Conservation (phyloP, 805 yeast genomes). For the Lipomyces sp. region DNA sequence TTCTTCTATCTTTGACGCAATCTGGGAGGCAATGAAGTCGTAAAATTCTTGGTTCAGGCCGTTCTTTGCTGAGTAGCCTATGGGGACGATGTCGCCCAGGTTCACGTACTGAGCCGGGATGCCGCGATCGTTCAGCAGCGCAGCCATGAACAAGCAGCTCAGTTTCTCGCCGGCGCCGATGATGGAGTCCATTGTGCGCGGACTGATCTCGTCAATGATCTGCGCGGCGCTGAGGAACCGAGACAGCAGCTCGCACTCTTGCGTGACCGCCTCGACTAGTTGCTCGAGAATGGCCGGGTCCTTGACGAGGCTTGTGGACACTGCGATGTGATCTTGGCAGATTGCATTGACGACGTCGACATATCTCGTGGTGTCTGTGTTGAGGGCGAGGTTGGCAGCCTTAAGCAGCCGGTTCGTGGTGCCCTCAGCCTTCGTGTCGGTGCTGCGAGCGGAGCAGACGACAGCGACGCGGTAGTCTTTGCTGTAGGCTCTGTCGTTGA, state of each 20-base stretch:
- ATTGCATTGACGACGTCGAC: constrained; percentile 59
- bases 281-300: constrained; percentile 46
- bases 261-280: constrained; percentile 56
- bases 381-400: constrained; percentile 65
- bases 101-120: constrained; percentile 74
- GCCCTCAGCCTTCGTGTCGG: constrained; percentile 88
- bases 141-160: constrained; percentile 84
- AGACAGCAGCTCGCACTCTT: constrained; percentile 64
- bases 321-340: constrained; percentile 70
- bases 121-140: constrained; percentile 80
- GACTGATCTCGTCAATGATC: constrained; percentile 84
- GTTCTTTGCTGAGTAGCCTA: constrained; percentile 50
- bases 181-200: constrained; percentile 82
- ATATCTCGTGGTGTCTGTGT: constrained; percentile 51
- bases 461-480: constrained; percentile 69
- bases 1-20: constrained; percentile 47
- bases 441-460: constrained; percentile 93
- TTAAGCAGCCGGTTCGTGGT: constrained; percentile 76
- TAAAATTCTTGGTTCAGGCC: constrained; percentile 69
- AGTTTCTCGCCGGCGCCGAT: constrained; percentile 94
- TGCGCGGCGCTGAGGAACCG: constrained; percentile 81
- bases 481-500: constrained; percentile 49
- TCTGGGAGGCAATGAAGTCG: constrained; percentile 46
- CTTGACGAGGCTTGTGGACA: constrained; percentile 58
- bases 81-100: constrained; percentile 67